Conservation (phyloP, 176 grass and related monocot genomes). For the Ananas comosus region DNA sequence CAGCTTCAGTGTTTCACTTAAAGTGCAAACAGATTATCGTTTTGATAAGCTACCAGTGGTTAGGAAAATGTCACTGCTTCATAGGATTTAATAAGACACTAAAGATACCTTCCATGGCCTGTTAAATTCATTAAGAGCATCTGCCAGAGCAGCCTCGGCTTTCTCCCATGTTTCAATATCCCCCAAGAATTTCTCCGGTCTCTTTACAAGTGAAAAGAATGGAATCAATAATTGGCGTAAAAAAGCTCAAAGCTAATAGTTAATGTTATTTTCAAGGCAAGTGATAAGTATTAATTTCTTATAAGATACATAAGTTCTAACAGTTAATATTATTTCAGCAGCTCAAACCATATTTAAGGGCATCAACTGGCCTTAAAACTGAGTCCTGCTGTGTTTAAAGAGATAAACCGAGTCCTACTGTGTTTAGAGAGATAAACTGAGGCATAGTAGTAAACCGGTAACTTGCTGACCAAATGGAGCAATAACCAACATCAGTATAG, state of each 20-base stretch:
- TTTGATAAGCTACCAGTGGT: background rate
- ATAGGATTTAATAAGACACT: background rate
- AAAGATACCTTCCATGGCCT: slow-evolving; percentile 78
- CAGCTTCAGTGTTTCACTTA: background rate
- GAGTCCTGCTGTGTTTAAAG: too few species aligned
- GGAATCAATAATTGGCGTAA: background rate
- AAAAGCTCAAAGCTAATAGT: background rate
- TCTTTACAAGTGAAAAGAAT: slow-evolving; percentile 27
- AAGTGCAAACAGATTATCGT: background rate
- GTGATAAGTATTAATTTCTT: too few species aligned
- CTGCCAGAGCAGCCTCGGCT: slow-evolving; percentile 81
- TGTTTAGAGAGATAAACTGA: too few species aligned
- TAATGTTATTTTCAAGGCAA: background rate
- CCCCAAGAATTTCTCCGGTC: slow-evolving; percentile 94
- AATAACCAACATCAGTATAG: too few species aligned
- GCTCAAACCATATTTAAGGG: too few species aligned
- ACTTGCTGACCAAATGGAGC: too few species aligned
- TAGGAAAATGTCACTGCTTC: background rate
- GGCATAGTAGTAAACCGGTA: too few species aligned
- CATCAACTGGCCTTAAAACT: too few species aligned
- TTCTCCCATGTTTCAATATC: slow-evolving; percentile 95
- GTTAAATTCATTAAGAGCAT: slow-evolving; percentile 93
- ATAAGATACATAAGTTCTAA: too few species aligned
- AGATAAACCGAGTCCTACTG: too few species aligned
- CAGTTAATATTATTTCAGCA: too few species aligned